phyloP scores from a whole-genome alignment of 1,139 yeast genomes.

The Taiozyma onychis region DNA sequence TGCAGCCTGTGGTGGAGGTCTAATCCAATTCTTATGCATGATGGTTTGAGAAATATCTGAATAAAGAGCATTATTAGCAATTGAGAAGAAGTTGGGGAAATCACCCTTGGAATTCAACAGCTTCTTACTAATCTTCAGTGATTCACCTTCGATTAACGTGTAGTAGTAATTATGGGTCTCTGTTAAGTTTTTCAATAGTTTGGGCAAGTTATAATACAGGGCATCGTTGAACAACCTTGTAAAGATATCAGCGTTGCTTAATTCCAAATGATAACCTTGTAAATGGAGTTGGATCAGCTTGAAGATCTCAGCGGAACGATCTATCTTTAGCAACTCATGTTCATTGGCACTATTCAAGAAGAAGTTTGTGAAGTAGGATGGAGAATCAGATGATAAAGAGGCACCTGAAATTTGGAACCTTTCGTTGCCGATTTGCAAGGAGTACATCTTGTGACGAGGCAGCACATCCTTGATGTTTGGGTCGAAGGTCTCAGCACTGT shows the following conservation, averaged over 20 bases:
- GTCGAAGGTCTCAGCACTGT: constrained; percentile 21
- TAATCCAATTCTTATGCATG: constrained; percentile 32
- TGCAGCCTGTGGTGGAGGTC: constrained; percentile 74
- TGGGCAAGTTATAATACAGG: constrained; percentile 59
- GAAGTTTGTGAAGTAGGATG: constrained; percentile 41
- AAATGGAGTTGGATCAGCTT: constrained; percentile 62
- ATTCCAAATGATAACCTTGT: constrained; percentile 67
- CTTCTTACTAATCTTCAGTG: constrained; percentile 54
- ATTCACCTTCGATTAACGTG: constrained; percentile 54
- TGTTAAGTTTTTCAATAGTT: constrained; percentile 44
- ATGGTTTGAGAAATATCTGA: constrained; percentile 40
- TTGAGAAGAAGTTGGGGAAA: constrained; percentile 68
- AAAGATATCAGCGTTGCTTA: constrained; percentile 54
- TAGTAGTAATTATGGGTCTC: constrained; percentile 45
- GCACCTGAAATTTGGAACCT: constrained; percentile 64
- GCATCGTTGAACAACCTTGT: constrained; percentile 69
- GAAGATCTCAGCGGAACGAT: constrained; percentile 70
- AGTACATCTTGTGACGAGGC: constrained; percentile 61
- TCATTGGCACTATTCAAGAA: constrained; percentile 28
- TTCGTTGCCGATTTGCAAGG: constrained; percentile 67
- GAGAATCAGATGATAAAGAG: constrained; percentile 73
- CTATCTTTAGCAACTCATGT: constrained; percentile 57
- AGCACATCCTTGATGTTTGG: constrained; percentile 52
- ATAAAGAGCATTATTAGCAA: constrained; percentile 48
- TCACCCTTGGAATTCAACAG: constrained; percentile 54